Evolutionary conservation across 768 basidiomycete species (phyloP).

Genomic region (Tulasnella sp.): DNA sequence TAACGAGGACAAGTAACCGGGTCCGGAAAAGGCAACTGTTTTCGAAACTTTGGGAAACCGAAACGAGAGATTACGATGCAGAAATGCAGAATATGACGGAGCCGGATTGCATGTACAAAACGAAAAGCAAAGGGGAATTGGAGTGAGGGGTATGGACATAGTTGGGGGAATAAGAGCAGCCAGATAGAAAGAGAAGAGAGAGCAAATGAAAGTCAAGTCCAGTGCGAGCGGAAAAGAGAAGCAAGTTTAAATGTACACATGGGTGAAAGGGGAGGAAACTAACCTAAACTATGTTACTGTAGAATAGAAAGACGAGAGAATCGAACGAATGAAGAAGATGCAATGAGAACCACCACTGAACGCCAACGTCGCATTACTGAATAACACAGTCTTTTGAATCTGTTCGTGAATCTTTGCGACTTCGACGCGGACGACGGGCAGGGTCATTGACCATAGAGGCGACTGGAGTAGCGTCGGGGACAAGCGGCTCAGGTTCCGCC

Average conservation of each 20-base stretch:
- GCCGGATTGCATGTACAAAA: not conserved
- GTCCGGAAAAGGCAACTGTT: not conserved
- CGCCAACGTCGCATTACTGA: constrained; percentile 5
- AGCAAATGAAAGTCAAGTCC: not conserved
- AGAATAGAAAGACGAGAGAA: not conserved
- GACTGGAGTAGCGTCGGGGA: not conserved
- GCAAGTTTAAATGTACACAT: not conserved
- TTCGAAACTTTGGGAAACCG: not conserved
- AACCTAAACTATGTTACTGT: not conserved
- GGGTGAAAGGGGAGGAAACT: not conserved
- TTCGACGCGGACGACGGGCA: not conserved
- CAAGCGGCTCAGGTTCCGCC: not conserved
- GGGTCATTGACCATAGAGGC: not conserved
- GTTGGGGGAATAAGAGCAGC: not conserved
- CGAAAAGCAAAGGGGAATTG: not conserved
- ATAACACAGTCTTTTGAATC: not conserved
- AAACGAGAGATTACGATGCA: not conserved
- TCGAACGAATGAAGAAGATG: not conserved
- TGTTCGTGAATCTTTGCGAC: not conserved
- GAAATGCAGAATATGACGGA: not conserved
- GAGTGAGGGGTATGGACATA: not conserved
- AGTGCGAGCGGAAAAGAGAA: not conserved
- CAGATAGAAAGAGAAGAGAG: not conserved
- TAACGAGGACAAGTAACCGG: not conserved
- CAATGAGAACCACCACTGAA: not conserved